These are phyloP conservation scores for Colletotrichum sublineola DNA, from an alignment of 2,329 filamentous ascomycete species.

Conservation along the genomic window DNA sequence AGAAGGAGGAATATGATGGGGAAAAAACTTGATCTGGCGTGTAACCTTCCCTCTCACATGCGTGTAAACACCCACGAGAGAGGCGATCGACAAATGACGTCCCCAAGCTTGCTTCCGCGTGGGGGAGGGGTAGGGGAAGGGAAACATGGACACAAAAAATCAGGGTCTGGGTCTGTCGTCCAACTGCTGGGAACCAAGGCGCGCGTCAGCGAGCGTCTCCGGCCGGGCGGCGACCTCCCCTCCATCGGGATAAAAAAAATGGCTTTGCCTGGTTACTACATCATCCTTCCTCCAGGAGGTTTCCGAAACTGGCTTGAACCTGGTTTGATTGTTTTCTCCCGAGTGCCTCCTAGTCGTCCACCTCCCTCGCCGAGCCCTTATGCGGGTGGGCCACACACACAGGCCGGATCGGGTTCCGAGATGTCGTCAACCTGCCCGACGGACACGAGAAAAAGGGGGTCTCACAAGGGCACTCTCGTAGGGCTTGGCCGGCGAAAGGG, in stretches of 20 bases:
- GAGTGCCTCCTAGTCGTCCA: no score
- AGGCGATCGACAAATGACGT: conserved; percentile 39
- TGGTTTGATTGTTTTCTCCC: no score
- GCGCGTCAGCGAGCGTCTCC: conserved; percentile 30
- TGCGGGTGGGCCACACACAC: neutral
- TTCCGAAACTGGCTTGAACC: no score
- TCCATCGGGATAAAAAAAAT: neutral
- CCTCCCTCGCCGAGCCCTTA: no score
- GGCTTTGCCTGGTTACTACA: neutral
- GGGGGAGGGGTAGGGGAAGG: conserved; percentile 3
- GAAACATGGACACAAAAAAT: conserved; percentile 25
- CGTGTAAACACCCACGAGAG: conserved; percentile 5
- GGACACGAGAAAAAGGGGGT: neutral
- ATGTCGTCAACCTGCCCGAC: neutral
- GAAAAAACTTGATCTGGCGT: conserved; percentile 26
- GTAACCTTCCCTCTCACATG: neutral
- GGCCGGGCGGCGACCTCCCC: neutral
- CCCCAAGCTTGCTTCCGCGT: conserved; percentile 21
- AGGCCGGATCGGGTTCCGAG: neutral
- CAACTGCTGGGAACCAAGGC: neutral
- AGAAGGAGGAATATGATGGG: neutral
- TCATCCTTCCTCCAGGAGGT: neutral
- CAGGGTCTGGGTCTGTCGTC: conserved; percentile 27
- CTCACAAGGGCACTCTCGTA: neutral
- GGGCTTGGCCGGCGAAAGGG: neutral